These are phyloP conservation scores for Pseudodiploospora longispora DNA, from an alignment of 2,329 filamentous ascomycete species.

Conservation along the genomic window DNA sequence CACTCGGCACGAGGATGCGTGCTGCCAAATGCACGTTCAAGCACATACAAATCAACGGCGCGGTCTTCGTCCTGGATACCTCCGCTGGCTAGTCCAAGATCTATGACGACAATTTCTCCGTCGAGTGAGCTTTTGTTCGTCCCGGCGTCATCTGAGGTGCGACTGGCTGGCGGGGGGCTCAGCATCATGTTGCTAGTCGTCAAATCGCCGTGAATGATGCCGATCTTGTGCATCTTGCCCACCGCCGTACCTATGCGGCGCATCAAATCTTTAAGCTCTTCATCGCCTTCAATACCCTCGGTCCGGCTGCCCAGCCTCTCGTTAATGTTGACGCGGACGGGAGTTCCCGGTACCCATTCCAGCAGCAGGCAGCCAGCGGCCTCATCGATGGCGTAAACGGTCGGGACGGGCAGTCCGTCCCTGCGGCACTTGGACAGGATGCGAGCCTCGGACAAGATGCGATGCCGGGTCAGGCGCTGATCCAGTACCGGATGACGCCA, in stretches of 20 bases:
- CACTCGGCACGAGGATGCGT: conserved; percentile 82
- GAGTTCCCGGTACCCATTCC: conserved; percentile 73
- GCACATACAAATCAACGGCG: conserved; percentile 90
- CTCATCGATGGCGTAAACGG: conserved; percentile 63
- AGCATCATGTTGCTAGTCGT: conserved; percentile 98
- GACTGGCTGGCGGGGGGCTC: conserved; percentile 23
- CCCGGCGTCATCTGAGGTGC: conserved; percentile 12
- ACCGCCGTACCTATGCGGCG: conserved; percentile 61
- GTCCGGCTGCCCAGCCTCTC: conserved; percentile 50
- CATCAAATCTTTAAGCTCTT: conserved; percentile 55
- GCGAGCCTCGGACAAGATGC: conserved; percentile 81
- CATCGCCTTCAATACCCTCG: conserved; percentile 33
- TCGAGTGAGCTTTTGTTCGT: conserved; percentile 31
- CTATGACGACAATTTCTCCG: conserved; percentile 82
- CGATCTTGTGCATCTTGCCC: conserved; percentile 70
- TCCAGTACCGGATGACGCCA: conserved; percentile 91
- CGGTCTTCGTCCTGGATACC: conserved; percentile 81
- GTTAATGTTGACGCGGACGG: conserved; percentile 63
- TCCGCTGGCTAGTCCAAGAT: conserved; percentile 84
- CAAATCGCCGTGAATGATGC: conserved; percentile 88
- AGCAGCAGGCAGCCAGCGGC: conserved; percentile 66
- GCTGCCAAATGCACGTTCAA: conserved; percentile 89
- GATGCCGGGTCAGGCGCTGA: conserved; percentile 73
- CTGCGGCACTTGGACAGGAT: conserved; percentile 71
- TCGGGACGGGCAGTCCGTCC: conserved; percentile 76